Evolutionary conservation across 805 yeast genomes (phyloP).

Genomic region (Lipomyces anomalus): DNA sequence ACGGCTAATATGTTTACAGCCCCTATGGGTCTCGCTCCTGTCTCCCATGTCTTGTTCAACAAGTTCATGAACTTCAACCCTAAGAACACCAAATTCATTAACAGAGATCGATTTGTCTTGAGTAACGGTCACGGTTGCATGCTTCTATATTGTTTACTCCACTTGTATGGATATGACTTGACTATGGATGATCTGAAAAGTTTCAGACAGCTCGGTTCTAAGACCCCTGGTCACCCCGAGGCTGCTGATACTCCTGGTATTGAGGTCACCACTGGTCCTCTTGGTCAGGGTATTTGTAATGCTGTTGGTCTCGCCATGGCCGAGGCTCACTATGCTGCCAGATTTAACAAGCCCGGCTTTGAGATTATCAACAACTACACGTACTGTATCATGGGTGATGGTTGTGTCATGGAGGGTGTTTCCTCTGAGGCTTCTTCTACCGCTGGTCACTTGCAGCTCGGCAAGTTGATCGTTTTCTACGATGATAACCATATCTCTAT

Average conservation of each 20-base stretch:
- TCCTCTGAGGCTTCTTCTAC: conserved; percentile 88
- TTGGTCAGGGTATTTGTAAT: conserved; percentile 95
- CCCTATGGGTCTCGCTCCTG: conserved; percentile 95
- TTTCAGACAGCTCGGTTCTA: conserved; percentile 85
- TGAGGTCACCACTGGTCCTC: conserved; percentile 98
- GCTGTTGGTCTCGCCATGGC: conserved; percentile 97
- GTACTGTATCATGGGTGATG: conserved; percentile 86
- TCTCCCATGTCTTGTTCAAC: conserved; percentile 79
- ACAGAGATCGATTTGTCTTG: conserved; percentile 86
- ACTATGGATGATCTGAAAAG: conserved; percentile 78
- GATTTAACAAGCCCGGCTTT: conserved; percentile 82
- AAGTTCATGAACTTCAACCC: conserved; percentile 82
- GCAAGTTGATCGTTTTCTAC: conserved; percentile 89
- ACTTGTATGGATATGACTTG: conserved; percentile 76
- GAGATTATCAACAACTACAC: conserved; percentile 68
- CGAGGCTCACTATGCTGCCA: conserved; percentile 84
- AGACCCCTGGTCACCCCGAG: conserved; percentile 98
- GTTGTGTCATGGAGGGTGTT: conserved; percentile 98
- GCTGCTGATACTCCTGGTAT: conserved; percentile 75
- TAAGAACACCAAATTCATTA: conserved; percentile 83
- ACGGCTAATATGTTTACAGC: conserved; percentile 43
- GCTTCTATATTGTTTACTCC: conserved; percentile 75
- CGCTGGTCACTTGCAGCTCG: conserved; percentile 93
- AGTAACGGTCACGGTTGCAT: conserved; percentile 93
- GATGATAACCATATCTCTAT: conserved; percentile 96